A percentile compares a stretch with the other conserved stretches of the same genome.
Evolutionary conservation across 768 basidiomycete species (phyloP).

Genomic region (Suillus luteus): DNA sequence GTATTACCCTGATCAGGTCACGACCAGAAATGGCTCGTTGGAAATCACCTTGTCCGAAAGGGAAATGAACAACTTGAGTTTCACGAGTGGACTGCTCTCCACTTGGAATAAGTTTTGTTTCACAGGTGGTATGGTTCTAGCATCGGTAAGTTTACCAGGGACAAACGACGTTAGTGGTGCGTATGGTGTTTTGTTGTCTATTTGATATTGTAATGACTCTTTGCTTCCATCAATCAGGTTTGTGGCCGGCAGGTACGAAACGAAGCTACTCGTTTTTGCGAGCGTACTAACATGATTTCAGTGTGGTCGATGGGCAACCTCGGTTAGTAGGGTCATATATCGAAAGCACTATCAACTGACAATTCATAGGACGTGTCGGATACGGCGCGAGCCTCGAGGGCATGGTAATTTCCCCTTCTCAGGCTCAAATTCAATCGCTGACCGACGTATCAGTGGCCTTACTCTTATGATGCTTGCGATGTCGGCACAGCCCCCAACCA

Average conservation of each 20-base stretch:
- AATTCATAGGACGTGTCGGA: constrained; percentile 67
- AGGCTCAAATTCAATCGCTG: constrained; percentile 7
- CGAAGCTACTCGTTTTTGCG: background rate
- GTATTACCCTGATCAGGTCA: constrained; percentile 83
- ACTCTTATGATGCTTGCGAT: constrained; percentile 85
- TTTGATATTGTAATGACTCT: constrained; percentile 4
- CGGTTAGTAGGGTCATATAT: constrained; percentile 37
- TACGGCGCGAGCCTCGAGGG: constrained; percentile 88
- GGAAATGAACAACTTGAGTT: constrained; percentile 69
- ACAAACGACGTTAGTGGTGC: constrained; percentile 51
- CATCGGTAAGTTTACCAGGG: constrained; percentile 71
- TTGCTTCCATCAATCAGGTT: constrained; percentile 36
- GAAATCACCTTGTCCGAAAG: constrained; percentile 72
- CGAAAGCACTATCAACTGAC: background rate
- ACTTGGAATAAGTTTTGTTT: constrained; percentile 94
- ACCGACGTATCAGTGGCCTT: constrained; percentile 61
- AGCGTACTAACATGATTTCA: constrained; percentile 20
- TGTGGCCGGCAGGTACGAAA: constrained; percentile 66
- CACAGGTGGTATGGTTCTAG: constrained; percentile 80
- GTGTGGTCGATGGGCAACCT: constrained; percentile 84
- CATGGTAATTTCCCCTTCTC: constrained; percentile 47
- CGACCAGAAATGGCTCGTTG: constrained; percentile 72
- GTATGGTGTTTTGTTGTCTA: constrained; percentile 11
- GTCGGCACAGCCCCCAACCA: constrained; percentile 93
- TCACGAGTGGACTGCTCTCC: constrained; percentile 68